A percentile compares a stretch with the other conserved stretches of the same genome.
Evolutionary conservation across 805 yeast genomes (phyloP).

Genomic region (Starmerella vitae): DNA sequence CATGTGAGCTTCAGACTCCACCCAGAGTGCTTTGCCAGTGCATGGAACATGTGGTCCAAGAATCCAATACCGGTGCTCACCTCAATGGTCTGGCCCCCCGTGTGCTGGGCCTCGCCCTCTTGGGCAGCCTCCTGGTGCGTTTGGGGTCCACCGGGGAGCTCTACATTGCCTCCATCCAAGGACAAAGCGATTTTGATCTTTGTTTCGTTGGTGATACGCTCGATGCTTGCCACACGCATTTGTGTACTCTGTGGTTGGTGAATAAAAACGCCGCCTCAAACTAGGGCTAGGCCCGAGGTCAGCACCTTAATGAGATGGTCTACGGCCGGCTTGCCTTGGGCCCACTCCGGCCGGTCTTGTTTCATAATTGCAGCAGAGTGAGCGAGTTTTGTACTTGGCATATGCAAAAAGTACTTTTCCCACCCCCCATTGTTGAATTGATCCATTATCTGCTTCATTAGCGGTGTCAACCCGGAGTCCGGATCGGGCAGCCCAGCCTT

Average conservation of each 20-base stretch:
- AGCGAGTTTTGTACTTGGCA: slow-evolving; percentile 49
- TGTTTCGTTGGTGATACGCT: slow-evolving; percentile 81
- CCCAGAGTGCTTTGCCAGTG: slow-evolving; percentile 90
- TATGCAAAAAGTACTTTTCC: slow-evolving; percentile 59
- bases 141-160: slow-evolving; percentile 43
- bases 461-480: slow-evolving; percentile 12
- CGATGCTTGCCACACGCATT: slow-evolving; percentile 34
- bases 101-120: slow-evolving; percentile 48
- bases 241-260: not conserved
- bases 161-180: slow-evolving; percentile 72
- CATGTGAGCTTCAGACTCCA: slow-evolving; percentile 88
- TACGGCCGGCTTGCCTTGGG: slow-evolving; percentile 48
- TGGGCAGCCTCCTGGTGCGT: slow-evolving; percentile 31
- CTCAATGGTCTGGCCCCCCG: slow-evolving; percentile 58
- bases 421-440: slow-evolving; percentile 49
- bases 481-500: slow-evolving; percentile 10
- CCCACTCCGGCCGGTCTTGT: slow-evolving; percentile 38
- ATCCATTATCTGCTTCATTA: slow-evolving; percentile 41
- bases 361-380: slow-evolving; percentile 78
- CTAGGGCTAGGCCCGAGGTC: not conserved
- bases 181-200: slow-evolving; percentile 74
- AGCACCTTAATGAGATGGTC: slow-evolving; percentile 5
- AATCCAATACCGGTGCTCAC: slow-evolving; percentile 91
- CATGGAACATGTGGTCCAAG: slow-evolving; percentile 94
- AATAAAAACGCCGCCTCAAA: not conserved